phyloP scores from a whole-genome alignment of 176 grass and related monocot species.

The Phyllostachys edulis region DNA sequence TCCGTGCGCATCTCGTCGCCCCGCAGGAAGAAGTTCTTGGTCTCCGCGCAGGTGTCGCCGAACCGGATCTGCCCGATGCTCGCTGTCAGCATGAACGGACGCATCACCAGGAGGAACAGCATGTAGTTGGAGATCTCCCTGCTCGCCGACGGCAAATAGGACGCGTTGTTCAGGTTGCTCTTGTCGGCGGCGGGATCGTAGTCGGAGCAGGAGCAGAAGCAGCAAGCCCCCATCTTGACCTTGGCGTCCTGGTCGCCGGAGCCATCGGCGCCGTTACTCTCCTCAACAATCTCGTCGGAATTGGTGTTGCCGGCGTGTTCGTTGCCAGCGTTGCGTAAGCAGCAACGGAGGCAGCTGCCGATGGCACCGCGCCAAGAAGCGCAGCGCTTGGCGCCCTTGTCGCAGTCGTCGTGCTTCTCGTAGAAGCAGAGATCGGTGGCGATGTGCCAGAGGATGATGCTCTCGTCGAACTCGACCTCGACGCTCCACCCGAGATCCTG shows the following conservation, averaged over 20 bases:
- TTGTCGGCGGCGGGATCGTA: background rate
- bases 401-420: too few relatives aligned
- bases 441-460: constrained; percentile 25
- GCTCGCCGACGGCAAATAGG: background rate
- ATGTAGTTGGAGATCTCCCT: constrained; percentile 18
- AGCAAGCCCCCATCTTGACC: too few relatives aligned
- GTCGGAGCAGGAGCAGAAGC: too few relatives aligned
- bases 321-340: too few relatives aligned
- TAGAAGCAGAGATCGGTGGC: constrained; percentile 28
- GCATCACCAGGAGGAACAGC: constrained; percentile 26
- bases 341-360: too few relatives aligned
- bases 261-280: too few relatives aligned
- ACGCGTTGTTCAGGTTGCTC: background rate
- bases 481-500: constrained; percentile 6
- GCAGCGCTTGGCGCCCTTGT: too few relatives aligned
- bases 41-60: constrained; percentile 31
- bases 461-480: constrained; percentile 15
- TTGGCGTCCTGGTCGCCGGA: too few relatives aligned
- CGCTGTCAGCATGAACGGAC: constrained; percentile 28
- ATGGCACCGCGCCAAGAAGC: too few relatives aligned
- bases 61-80: constrained; percentile 39
- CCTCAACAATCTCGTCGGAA: too few relatives aligned
- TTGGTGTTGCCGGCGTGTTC: too few relatives aligned
- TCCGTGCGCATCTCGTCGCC: background rate
- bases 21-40: constrained; percentile 6